phyloP scores from a whole-genome alignment of 1,284 basidiomycete species.

The Rhodotorula sp. region DNA sequence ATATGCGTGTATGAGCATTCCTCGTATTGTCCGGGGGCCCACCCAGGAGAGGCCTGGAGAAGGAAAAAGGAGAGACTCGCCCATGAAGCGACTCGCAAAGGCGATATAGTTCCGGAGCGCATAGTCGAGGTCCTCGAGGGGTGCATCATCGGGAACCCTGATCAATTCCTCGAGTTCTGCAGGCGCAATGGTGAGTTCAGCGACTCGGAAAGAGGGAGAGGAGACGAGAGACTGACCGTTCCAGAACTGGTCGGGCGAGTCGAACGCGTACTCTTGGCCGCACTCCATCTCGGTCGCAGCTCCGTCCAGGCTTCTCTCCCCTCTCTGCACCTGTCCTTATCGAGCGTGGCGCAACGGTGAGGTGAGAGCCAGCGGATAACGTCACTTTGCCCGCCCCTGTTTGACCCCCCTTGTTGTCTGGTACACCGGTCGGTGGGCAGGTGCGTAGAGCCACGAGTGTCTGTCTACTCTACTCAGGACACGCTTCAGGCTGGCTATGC shows the following conservation, averaged over 20 bases:
- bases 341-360: neutral
- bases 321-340: neutral
- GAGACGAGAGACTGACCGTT: constrained; percentile 18
- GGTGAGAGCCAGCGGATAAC: neutral
- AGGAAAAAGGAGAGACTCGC: constrained; percentile 13
- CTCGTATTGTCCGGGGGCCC: neutral
- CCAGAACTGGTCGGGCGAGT: constrained; percentile 41
- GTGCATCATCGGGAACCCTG: constrained; percentile 62
- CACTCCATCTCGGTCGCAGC: neutral
- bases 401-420: too few relatives aligned
- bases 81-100: constrained; percentile 68
- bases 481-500: too few relatives aligned
- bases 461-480: too few relatives aligned
- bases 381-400: too few relatives aligned
- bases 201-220: neutral
- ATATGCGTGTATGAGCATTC: neutral
- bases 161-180: constrained; percentile 82
- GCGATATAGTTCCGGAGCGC: constrained; percentile 71
- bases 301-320: neutral
- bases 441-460: too few relatives aligned
- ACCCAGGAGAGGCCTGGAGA: neutral
- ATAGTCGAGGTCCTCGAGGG: constrained; percentile 70
- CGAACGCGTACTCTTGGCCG: constrained; percentile 36
- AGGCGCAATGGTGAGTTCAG: neutral
- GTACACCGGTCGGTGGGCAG: too few relatives aligned